Conservation (phyloP, 2,329 filamentous ascomycete genomes). For the Cladosporium sp. region DNA sequence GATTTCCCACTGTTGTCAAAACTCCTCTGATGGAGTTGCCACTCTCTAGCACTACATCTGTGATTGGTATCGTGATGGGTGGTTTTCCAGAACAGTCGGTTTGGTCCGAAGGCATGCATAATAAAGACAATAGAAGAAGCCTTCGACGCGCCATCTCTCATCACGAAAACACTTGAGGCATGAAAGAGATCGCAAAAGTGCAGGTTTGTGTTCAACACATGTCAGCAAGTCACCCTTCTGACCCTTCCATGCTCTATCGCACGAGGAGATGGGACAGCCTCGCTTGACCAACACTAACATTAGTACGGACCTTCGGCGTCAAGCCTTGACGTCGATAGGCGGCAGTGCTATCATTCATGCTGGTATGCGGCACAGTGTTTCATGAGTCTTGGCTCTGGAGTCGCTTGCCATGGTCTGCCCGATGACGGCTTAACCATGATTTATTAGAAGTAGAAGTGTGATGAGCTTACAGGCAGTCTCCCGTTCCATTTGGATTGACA, state of each 20-base stretch:
- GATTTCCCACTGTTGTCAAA: conserved; percentile 3
- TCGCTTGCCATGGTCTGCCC: too few species aligned
- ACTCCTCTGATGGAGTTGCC: conserved; percentile 7
- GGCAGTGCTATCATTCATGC: neutral
- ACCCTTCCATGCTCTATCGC: neutral
- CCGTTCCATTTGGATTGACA: too few species aligned
- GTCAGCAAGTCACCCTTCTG: neutral
- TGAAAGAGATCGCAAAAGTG: neutral
- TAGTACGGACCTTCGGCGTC: neutral
- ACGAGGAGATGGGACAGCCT: neutral
- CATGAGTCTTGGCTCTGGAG: neutral
- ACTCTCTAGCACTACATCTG: conserved; percentile 4
- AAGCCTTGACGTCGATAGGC: neutral
- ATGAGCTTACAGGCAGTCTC: too few species aligned
- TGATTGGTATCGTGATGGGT: conserved; percentile 11
- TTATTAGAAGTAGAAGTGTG: too few species aligned
- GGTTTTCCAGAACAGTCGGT: neutral
- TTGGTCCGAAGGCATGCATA: neutral
- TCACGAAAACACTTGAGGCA: neutral
- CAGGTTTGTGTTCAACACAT: neutral
- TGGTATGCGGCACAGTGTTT: neutral
- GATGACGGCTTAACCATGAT: too few species aligned
- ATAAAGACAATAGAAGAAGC: neutral
- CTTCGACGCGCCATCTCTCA: neutral
- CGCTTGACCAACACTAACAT: neutral